These are phyloP conservation scores for Ascochyta viciae-villosae DNA, from an alignment of 2,329 filamentous ascomycete species.

Conservation along the genomic window DNA sequence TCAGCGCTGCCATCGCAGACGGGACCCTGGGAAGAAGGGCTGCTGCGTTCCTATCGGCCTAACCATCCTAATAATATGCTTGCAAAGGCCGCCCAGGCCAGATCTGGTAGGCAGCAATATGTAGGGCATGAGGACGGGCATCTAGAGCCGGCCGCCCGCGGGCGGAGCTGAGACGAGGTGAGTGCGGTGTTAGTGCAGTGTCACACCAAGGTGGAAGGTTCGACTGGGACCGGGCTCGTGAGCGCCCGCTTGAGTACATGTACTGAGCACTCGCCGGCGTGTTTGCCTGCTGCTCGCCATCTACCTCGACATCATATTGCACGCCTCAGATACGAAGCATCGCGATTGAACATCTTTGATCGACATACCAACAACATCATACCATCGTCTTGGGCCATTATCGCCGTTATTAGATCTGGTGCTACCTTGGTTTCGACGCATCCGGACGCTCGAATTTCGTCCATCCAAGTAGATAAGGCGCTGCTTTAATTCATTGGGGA, in stretches of 20 bases:
- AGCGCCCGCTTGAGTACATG: slow-evolving; percentile 13
- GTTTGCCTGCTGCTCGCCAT: slow-evolving; percentile 1
- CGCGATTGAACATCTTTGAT: background rate
- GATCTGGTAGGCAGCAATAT: slow-evolving; percentile 8
- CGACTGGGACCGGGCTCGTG: slow-evolving; percentile 15
- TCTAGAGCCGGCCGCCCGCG: slow-evolving; percentile 15
- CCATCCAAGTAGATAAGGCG: background rate
- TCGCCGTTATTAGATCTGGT: background rate
- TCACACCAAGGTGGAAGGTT: slow-evolving; percentile 21
- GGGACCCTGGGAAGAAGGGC: background rate
- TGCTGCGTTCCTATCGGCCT: slow-evolving; percentile 1
- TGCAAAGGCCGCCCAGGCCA: background rate
- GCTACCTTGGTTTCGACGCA: slow-evolving; percentile 2
- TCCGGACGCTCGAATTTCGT: background rate
- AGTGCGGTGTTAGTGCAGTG: slow-evolving; percentile 13
- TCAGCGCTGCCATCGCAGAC: background rate
- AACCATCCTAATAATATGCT: slow-evolving; percentile 8
- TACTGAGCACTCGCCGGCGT: slow-evolving; percentile 13
- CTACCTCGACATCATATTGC: slow-evolving; percentile 2
- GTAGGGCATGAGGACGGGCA: slow-evolving; percentile 4
- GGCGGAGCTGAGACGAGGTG: slow-evolving; percentile 17
- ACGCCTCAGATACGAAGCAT: background rate
- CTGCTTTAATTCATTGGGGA: background rate
- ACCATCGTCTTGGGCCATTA: slow-evolving; percentile 3
- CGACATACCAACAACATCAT: background rate